These are phyloP conservation scores for Glycine tomentella DNA, from an alignment of 306 rosid genomes.

Conservation along the genomic window DNA sequence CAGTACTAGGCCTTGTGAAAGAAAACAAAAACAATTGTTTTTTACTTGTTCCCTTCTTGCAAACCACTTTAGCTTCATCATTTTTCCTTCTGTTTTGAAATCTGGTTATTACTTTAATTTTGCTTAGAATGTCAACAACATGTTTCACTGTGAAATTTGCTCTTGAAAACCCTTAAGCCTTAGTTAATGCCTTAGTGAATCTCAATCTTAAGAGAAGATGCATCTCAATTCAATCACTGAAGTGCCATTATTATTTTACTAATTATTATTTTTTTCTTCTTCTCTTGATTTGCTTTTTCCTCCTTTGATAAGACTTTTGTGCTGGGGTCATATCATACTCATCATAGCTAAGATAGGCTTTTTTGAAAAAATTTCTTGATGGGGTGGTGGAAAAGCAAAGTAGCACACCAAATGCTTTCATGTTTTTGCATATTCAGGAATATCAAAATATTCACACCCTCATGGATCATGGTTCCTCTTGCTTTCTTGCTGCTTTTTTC, in stretches of 20 bases:
- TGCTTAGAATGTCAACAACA: constrained; percentile 14
- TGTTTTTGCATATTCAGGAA: constrained; percentile 61
- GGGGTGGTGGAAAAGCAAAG: constrained; percentile 60
- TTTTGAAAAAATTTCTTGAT: constrained; percentile 30
- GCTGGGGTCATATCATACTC: constrained; percentile 33
- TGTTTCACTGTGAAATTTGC: not conserved
- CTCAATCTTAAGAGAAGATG: not conserved
- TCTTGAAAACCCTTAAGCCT: constrained; percentile 20
- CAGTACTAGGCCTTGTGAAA: constrained; percentile 5
- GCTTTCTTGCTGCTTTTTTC: constrained; percentile 56
- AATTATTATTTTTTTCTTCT: not conserved
- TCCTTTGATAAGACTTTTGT: constrained; percentile 42
- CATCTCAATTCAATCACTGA: constrained; percentile 6
- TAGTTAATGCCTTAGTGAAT: not conserved
- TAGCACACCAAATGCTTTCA: constrained; percentile 63
- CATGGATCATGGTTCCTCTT: constrained; percentile 59
- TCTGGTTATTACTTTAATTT: not conserved
- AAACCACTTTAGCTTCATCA: not conserved
- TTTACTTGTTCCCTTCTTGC: not conserved
- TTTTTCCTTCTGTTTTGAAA: not conserved
- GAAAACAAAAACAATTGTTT: not conserved
- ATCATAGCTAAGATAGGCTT: constrained; percentile 45
- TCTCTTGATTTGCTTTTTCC: constrained; percentile 24
- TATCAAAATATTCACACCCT: constrained; percentile 35
- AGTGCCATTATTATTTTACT: not conserved